Base-by-base conservation (phyloP, 176 grass and related monocot species). In the Calamus simplicifolius region DNA sequence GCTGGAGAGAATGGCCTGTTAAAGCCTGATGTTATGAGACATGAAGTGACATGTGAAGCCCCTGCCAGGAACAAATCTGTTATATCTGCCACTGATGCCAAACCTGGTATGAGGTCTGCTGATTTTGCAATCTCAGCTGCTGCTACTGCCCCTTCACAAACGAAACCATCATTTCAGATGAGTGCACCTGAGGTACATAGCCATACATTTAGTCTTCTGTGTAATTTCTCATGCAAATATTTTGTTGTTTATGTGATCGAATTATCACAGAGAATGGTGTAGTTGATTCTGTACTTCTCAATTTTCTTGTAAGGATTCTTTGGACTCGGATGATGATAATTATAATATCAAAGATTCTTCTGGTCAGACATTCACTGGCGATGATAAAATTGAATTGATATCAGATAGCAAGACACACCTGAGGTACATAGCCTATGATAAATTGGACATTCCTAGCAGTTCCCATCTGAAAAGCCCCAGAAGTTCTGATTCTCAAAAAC, bases 181-280 rank as follows among this genome's bases (percentile, higher is more conserved):
- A 64, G 23, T 19, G 29, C 68, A 49, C 27, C 70, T 25, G 73
- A 81, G 66, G 81, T 85, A 71, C 29, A 26, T 15, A 30, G 27
- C 25, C 28, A 0, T 58, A 43, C 35, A 13, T 10, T 43, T 35
- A 10, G 35, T 43, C 35, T 43, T 13, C 10, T 43, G 5, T 43
- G 35, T 43, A 43, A 43, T 43, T 2, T 1, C 12, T 43, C 35
- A 13, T 2, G 35, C 35, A 43, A 43, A 12, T 43, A 43, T 43
- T 43, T 43, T 43, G 8, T 43, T 13, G 35, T 43, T 43, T 13
- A 43, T 43, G 7, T 43, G 35, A 43, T 43, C 8, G 2, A 43
- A 12, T 13, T 43, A 13, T 43, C 35, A 13, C 12, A 10, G 8
- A 43, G 35, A 43, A 43, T 43, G 35, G 12, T 43, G 12, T 16